Percentiles rank a stretch among this genome's conserved stretches.
Evolutionary conservation across 208 protist species (phyloP).

Genomic region (Blechomonas ayalai): DNA sequence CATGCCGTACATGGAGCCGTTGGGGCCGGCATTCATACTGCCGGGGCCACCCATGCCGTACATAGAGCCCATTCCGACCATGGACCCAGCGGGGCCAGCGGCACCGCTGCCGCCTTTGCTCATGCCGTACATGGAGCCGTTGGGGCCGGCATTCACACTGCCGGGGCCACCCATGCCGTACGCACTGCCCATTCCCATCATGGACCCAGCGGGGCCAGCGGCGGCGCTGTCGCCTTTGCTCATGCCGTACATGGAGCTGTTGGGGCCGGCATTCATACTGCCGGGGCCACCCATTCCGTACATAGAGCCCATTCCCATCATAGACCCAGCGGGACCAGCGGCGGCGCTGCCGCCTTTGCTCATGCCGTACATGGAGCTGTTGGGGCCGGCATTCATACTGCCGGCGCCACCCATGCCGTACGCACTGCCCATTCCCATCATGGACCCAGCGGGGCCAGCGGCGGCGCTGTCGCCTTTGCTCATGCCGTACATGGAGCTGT

Average conservation of each 20-base stretch:
- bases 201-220: no score
- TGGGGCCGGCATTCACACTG: background rate
- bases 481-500: conserved; percentile 2
- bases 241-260: conserved; percentile 13
- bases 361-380: conserved; percentile 8
- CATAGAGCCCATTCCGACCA: conserved; percentile 16
- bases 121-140: conserved; percentile 3
- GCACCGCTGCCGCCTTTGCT: conserved; percentile 2
- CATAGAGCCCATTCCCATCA: conserved; percentile 8
- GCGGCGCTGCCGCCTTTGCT: no score
- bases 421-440: conserved; percentile 5
- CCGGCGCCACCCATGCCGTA: conserved; percentile 3
- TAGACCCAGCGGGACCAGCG: no score
- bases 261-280: background rate
- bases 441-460: background rate
- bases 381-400: conserved; percentile 4
- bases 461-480: background rate
- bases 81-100: conserved; percentile 7
- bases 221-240: conserved; percentile 2
- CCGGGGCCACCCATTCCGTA: conserved; percentile 4
- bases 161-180: conserved; percentile 9
- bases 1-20: conserved; percentile 25
- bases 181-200: conserved; percentile 1
- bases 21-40: no score
- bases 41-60: conserved; percentile 17